Conservation (phyloP, 345 rosid genomes). For the Hypericum androsaemum region DNA sequence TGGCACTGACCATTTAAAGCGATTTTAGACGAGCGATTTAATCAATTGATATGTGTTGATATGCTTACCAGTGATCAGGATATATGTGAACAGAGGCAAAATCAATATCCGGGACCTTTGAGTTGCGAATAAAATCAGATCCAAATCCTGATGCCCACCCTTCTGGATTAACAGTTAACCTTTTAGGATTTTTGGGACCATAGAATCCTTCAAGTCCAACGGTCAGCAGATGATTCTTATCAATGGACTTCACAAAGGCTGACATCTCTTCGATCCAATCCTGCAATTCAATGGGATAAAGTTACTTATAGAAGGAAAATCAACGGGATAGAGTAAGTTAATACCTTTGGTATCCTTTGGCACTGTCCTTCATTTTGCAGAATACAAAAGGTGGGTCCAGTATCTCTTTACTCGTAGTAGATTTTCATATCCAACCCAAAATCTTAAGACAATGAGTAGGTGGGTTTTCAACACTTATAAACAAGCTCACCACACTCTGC, state of each 20-base stretch:
- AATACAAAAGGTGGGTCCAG: too few relatives aligned
- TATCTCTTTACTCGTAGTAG: too few relatives aligned
- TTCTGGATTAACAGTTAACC: conserved; percentile 63
- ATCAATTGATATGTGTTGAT: too few relatives aligned
- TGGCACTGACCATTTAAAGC: too few relatives aligned
- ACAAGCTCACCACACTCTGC: too few relatives aligned
- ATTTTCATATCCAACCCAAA: too few relatives aligned
- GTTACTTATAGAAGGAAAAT: too few relatives aligned
- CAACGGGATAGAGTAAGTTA: neutral
- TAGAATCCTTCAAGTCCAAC: conserved; percentile 94
- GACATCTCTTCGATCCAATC: conserved; percentile 90
- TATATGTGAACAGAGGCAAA: conserved; percentile 91
- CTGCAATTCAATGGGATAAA: conserved; percentile 30
- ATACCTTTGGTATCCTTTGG: too few relatives aligned
- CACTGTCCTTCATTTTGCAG: too few relatives aligned
- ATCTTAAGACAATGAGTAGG: too few relatives aligned
- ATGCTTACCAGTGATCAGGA: conserved; percentile 82
- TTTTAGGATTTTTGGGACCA: conserved; percentile 76
- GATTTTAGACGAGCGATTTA: too few relatives aligned
- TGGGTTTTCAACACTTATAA: too few relatives aligned
- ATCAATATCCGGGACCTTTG: conserved; percentile 44
- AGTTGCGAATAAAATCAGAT: conserved; percentile 79
- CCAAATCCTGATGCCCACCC: conserved; percentile 76
- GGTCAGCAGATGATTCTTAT: conserved; percentile 75
- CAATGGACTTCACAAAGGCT: conserved; percentile 68